Evolutionary conservation across 306 rosid genomes (phyloP), one percentile per base, ranked within the genome.

Genomic region (Sicyos baderoa): DNA sequence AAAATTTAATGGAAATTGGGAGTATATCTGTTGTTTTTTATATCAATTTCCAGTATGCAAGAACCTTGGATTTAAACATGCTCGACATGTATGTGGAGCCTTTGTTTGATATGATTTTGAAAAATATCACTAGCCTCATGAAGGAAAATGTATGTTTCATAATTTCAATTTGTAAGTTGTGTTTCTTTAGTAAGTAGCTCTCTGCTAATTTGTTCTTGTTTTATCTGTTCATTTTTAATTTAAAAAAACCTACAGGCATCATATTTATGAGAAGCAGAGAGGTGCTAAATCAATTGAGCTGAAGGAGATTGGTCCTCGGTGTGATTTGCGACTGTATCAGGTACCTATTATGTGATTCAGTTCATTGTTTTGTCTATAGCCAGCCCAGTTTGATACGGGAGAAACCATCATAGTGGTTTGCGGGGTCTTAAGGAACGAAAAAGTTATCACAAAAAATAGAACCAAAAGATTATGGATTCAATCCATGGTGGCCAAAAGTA

Each of bases 281-380:
- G 95, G 95, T 58, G 89, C 91, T 51, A 87, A 88, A 76, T 93
- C 94, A 51, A 27, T 85, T 60, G 96, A 89, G 72, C 85, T 93
- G 74, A 86, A 93, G 80, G 97, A 93, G 84, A 76, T 93, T 18
- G 98, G 98, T 78, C 98, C 98, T 19, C 87, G 98, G 19, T 93
- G 88, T 85, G 98, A 93, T 72, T 72, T 89, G 77, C 84, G 88
- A 29, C 81, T 81, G 78, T 89, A 76, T 64, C 82, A 88, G 97
- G 98, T 89, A 71, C 74, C 78, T 68, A 11, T 32, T 54, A 29
- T 70, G 7, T 75, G 51, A 45, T 79, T 75, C 58, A 14, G 68
- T 48, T 73, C 69, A 19, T 58, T 68, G n/a, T 65, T 49, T 73
- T 29, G 40, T 50, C 53, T 4, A 16, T 21, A 7, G 37, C 65